These are phyloP conservation scores for Blastocystis sp. DNA, from an alignment of 352 stramenopile genomes.

Conservation along the genomic window DNA sequence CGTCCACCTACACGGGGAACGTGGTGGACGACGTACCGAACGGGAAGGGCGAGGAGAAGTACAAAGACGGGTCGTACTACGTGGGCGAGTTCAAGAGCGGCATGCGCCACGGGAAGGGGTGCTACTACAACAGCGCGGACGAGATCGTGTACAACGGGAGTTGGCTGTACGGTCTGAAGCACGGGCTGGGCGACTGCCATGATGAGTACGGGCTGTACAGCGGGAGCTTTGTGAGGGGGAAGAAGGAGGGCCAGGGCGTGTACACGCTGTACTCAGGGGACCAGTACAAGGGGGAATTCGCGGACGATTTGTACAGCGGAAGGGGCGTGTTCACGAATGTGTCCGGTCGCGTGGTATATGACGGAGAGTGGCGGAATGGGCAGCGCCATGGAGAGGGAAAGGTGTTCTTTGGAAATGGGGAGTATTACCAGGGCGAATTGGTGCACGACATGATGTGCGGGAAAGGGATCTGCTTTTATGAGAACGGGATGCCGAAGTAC, in stretches of 20 bases:
- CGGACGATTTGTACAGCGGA: conserved; percentile 56
- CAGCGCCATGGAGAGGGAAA: conserved; percentile 45
- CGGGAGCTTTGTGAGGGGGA: not conserved
- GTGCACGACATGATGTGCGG: conserved; percentile 62
- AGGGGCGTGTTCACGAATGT: conserved; percentile 22
- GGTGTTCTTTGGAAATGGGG: conserved; percentile 62
- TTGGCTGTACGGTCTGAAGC: conserved; percentile 43
- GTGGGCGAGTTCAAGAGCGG: conserved; percentile 66
- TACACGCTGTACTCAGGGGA: conserved; percentile 10
- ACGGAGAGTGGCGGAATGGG: conserved; percentile 70
- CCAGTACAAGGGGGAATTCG: conserved; percentile 65
- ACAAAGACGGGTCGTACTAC: not conserved
- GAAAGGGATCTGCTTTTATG: conserved; percentile 50
- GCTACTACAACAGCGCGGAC: not conserved
- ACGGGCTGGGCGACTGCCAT: conserved; percentile 22
- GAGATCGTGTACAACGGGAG: conserved; percentile 25
- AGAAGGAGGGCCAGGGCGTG: not conserved
- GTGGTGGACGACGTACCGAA: conserved; percentile 50
- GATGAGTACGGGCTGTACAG: conserved; percentile 47
- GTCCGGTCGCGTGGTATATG: conserved; percentile 29
- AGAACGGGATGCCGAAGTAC: conserved; percentile 46
- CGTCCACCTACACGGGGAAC: conserved; percentile 6
- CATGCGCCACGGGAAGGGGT: conserved; percentile 31
- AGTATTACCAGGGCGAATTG: conserved; percentile 63
- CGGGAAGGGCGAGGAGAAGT: conserved; percentile 35